Evolutionary conservation across 805 yeast species (phyloP).

Genomic region (Candida andamanensis): DNA sequence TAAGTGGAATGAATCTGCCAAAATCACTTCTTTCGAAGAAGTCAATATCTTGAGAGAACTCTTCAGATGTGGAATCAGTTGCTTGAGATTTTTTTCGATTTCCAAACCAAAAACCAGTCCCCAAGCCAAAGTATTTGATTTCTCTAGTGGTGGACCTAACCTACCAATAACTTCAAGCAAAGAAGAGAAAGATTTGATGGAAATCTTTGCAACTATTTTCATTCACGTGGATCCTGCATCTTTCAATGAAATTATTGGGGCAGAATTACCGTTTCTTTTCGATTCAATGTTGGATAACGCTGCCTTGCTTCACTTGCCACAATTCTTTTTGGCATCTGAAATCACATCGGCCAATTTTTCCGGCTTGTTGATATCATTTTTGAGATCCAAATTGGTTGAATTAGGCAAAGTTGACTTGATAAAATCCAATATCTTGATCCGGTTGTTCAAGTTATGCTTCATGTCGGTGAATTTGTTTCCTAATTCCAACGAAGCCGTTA

Average conservation of each 20-base stretch:
- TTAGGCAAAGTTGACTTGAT: slow-evolving; percentile 77
- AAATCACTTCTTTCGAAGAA: slow-evolving; percentile 81
- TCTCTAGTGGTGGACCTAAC: slow-evolving; percentile 74
- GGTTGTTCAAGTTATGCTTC: slow-evolving; percentile 87
- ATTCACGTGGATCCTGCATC: slow-evolving; percentile 93
- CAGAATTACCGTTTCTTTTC: slow-evolving; percentile 73
- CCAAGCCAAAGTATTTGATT: slow-evolving; percentile 38
- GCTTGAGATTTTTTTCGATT: slow-evolving; percentile 68
- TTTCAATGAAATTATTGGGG: slow-evolving; percentile 83
- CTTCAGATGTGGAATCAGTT: slow-evolving; percentile 79
- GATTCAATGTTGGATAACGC: slow-evolving; percentile 77
- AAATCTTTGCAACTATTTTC: slow-evolving; percentile 87
- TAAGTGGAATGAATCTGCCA: slow-evolving; percentile 81
- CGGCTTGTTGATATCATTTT: slow-evolving; percentile 72
- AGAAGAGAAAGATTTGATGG: slow-evolving; percentile 95
- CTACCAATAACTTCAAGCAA: slow-evolving; percentile 82
- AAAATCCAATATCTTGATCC: slow-evolving; percentile 72
- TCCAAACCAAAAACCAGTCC: slow-evolving; percentile 43
- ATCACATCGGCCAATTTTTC: slow-evolving; percentile 91
- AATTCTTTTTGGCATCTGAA: slow-evolving; percentile 89
- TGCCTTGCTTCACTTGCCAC: slow-evolving; percentile 85
- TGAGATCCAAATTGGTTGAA: slow-evolving; percentile 66
- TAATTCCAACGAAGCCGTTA: slow-evolving; percentile 75
- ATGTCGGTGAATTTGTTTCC: slow-evolving; percentile 96
- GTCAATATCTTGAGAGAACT: slow-evolving; percentile 68